Base-by-base conservation (phyloP, 805 yeast genomes). In the Pichia paraexigua region DNA sequence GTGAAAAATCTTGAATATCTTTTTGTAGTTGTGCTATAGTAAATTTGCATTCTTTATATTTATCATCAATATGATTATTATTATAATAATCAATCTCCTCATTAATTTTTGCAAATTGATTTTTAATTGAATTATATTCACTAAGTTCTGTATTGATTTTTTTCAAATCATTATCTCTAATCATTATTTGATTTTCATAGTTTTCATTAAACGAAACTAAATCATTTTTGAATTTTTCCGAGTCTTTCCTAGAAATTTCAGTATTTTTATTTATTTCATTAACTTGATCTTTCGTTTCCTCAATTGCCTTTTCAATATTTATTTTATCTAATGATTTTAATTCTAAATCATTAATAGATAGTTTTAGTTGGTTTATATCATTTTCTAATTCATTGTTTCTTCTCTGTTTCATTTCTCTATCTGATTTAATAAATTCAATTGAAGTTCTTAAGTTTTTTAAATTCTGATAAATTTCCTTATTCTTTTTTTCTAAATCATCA, bases 261-360 rank as follows among this genome's bases (percentile, higher is more conserved):
- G 49, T 24, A 22, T 46, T 50, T 15, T 43, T 20, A 25, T 47
- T 41, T 30, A 54, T 24, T 27, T 56, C 43, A 28, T 11, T 41
- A 42, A 49, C 51, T 53, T 54, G 65, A 43, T 61, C 57, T 13
- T 72, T 60, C 41, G 65, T 61, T 18, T 71, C 78, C 2, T 59
- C 58, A 8, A 80, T 67, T 3, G 71, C 59, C 24, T 60, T 68
- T 49, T 68, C 65, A 49, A 77, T 59, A 49, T 69, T 72, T 21
- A 67, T 67, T 37, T 74, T 69, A 51, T 81, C 85, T 45, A 73
- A 62, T 30, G 79, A 66, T 6, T 79, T 66, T 45, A 69, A 71
- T 58, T 83, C 86, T 51, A 80, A 62, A 43, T 76, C 73, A 56
- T 79, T 77, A 25, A 86, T 75, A 3, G 61, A 58, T 43, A 84